Evolutionary conservation across 371 early-diverging fungal species (phyloP).

Genomic region (Circinella minor): DNA sequence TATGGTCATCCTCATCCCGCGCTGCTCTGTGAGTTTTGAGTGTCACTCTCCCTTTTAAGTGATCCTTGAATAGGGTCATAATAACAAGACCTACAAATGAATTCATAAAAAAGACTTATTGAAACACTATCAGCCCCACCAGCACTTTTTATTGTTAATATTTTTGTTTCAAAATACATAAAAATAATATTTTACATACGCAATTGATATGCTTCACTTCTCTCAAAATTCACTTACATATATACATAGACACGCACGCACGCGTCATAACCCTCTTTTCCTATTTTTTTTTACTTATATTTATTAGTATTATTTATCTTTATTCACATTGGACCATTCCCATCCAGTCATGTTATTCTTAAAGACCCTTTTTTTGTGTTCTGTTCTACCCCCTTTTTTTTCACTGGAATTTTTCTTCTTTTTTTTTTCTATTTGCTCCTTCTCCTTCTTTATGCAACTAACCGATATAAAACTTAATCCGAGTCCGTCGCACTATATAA

Average conservation of each 20-base stretch:
- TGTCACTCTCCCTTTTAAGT: constrained; percentile 4
- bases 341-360: constrained; percentile 16
- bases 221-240: too few species aligned
- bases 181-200: not conserved
- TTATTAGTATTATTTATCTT: too few species aligned
- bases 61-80: constrained; percentile 1
- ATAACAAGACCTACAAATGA: constrained; percentile 4
- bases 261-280: too few species aligned
- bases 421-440: constrained; percentile 14
- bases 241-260: not conserved
- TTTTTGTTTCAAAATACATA: not conserved
- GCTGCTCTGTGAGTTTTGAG: not conserved
- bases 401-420: constrained; percentile 23
- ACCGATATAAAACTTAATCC: constrained; percentile 3
- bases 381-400: constrained; percentile 11
- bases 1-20: constrained; percentile 6
- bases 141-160: not conserved
- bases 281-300: too few species aligned
- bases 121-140: not conserved
- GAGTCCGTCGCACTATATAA: constrained; percentile 15
- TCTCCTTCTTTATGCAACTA: constrained; percentile 12
- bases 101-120: not conserved
- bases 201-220: too few species aligned
- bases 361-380: constrained; percentile 15
- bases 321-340: not conserved